A percentile compares a stretch with the other conserved stretches of the same genome.
These are phyloP conservation scores for Fusarium sp. DNA, from an alignment of 2,329 filamentous ascomycete genomes.

Conservation along the genomic window DNA sequence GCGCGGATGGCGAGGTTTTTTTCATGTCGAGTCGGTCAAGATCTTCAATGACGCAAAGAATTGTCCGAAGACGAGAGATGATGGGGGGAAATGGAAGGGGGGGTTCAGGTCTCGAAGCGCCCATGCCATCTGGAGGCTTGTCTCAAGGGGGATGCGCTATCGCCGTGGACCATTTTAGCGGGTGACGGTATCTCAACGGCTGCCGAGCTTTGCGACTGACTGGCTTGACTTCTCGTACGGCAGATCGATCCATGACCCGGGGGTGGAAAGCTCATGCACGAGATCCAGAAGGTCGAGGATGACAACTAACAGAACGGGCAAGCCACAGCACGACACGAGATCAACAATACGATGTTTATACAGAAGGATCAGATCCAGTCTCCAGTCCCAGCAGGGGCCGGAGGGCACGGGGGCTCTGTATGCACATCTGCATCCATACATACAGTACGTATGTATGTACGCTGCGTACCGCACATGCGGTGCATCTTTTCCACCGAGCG, in stretches of 20 bases:
- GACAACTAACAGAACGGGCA: conserved; percentile 23
- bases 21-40: neutral
- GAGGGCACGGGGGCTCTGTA: neutral
- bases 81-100: conserved; percentile 6
- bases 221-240: neutral
- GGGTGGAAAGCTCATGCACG: neutral
- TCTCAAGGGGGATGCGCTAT: conserved; percentile 21
- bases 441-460: neutral
- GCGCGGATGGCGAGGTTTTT: conserved; percentile 21
- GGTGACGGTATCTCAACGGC: conserved; percentile 8
- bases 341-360: conserved; percentile 40
- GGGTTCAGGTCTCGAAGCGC: conserved; percentile 19
- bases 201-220: conserved; percentile 25
- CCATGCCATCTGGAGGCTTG: conserved; percentile 16
- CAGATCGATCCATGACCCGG: neutral
- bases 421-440: conserved; percentile 1
- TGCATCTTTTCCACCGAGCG: conserved; percentile 16
- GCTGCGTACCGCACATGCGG: conserved; percentile 1
- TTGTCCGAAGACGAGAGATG: conserved; percentile 16
- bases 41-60: conserved; percentile 12
- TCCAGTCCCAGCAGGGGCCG: conserved; percentile 4
- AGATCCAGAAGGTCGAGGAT: conserved; percentile 5
- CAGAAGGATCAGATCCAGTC: conserved; percentile 21
- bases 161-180: conserved; percentile 8
- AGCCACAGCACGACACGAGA: conserved; percentile 40